A percentile compares a stretch with the other conserved stretches of the same genome.
Conservation (phyloP, 1,284 basidiomycete genomes). For the Tilletia indica region DNA sequence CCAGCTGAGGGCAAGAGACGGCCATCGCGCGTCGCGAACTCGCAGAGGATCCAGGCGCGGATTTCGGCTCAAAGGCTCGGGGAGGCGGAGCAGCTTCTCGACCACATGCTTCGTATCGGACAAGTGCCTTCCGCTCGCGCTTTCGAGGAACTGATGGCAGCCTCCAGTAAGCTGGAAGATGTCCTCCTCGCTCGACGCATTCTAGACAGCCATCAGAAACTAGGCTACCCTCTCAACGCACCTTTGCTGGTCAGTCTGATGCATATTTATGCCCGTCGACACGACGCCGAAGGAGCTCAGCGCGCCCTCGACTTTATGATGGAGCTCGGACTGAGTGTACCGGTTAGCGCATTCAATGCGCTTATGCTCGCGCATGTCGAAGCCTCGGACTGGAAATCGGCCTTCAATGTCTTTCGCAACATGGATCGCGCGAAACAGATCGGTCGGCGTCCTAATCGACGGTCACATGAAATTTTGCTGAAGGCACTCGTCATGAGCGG, state of each 20-base stretch:
- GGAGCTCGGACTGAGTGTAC: slow-evolving; percentile 22
- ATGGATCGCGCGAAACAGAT: slow-evolving; percentile 55
- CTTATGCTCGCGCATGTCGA: slow-evolving; percentile 83
- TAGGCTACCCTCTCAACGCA: not conserved
- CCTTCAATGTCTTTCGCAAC: slow-evolving; percentile 71
- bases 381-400: slow-evolving; percentile 74
- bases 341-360: slow-evolving; percentile 59
- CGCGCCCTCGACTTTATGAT: slow-evolving; percentile 67
- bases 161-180: slow-evolving; percentile 4
- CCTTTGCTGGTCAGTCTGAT: slow-evolving; percentile 61
- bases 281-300: slow-evolving; percentile 70
- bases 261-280: slow-evolving; percentile 66
- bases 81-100: slow-evolving; percentile 1
- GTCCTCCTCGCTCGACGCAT: slow-evolving; percentile 58
- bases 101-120: slow-evolving; percentile 3
- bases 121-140: not conserved
- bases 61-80: slow-evolving; percentile 25
- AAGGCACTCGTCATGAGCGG: slow-evolving; percentile 81
- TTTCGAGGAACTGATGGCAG: slow-evolving; percentile 13
- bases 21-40: slow-evolving; percentile 19
- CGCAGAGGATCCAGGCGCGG: slow-evolving; percentile 21
- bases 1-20: slow-evolving; percentile 19
- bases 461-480: slow-evolving; percentile 66
- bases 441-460: slow-evolving; percentile 34
- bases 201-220: not conserved